Evolutionary conservation across 352 stramenopile genomes (phyloP), one percentile per base, ranked within the genome.

Genomic region (Phytophthora vignae): DNA sequence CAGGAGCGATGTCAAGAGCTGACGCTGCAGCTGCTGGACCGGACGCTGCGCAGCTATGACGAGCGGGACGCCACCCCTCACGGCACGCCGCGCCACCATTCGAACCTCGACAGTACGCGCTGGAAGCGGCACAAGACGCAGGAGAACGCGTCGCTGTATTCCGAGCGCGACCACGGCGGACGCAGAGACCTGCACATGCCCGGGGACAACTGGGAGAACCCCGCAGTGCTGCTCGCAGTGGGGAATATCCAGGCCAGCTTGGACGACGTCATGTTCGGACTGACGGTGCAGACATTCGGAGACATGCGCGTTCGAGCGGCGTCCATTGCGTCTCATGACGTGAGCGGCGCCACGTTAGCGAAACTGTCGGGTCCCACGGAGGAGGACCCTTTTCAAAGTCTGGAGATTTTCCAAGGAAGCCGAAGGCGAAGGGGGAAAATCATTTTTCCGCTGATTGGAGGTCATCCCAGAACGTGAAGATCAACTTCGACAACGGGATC

Each of bases 251-350:
- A 65, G 8, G 73, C 70, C 57, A 63, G 38, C 21, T 55, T 85
- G n/a, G 69, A 82, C 56, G 78, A 85, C 66, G 73, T 83, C 69
- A 85, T 85, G 76, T 76, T 83, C 49, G 76, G 76, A 19, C 48
- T 83, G 12, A 68, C 72, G 21, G 67, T 60, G 25, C 68, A 76
- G 7, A 75, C 65, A 19, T 71, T 79, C 19, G 40, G 58, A 3
- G 56, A 69, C 1, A 73, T 79, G 63, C 67, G 71, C 1, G 25
- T 84, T n/a, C 69, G 73, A 31, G 57, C 74, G 12, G 80, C 76
- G n/a, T 83, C 78, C 25, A 62, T 85, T 36, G 72, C 69, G 19
- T 74, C 76, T 21, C 61, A 77, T 50, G 64, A 82, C n/a, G 69
- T 74, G 1, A 74, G 79, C 40, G 71, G 75, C 19, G 69, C 66